Conservation (phyloP, 345 rosid genomes). For the Triadica sebifera region DNA sequence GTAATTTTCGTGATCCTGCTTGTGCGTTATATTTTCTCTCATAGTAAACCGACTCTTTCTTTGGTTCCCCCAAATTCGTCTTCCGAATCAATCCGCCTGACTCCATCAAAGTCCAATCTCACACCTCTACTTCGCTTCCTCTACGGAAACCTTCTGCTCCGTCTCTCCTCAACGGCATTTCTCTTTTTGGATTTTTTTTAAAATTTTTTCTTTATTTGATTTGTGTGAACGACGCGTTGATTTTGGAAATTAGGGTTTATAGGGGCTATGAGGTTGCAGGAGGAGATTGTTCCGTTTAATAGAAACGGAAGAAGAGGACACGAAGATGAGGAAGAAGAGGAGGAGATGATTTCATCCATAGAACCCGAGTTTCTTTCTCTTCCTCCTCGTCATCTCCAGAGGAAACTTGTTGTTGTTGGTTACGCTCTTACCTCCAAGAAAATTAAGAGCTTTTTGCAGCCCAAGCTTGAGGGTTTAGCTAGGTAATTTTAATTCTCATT, state of each 20-base stretch:
- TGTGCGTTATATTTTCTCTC: constrained; percentile 11
- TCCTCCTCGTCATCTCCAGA: constrained; percentile 15
- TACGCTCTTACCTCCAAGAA: constrained; percentile 84
- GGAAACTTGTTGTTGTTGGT: constrained; percentile 56
- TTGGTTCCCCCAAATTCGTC: background rate
- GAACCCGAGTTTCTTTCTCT: background rate
- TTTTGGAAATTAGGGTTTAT: background rate
- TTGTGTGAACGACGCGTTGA: too few relatives aligned
- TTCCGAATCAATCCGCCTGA: background rate
- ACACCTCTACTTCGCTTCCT: background rate
- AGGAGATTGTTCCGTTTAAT: constrained; percentile 28
- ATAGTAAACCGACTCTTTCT: background rate
- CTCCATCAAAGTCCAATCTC: background rate
- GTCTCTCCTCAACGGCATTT: background rate
- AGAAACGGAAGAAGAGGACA: constrained; percentile 10
- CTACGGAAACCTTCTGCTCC: background rate
- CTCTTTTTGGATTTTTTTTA: background rate
- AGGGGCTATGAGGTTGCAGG: constrained; percentile 41
- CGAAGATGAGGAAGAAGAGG: background rate
- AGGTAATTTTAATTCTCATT: constrained; percentile 36
- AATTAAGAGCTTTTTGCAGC: constrained; percentile 73
- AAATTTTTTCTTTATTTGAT: too few relatives aligned
- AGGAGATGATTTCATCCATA: constrained; percentile 16
- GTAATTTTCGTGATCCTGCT: background rate
- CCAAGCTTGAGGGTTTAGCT: constrained; percentile 68